Percentiles rank a stretch among this genome's conserved stretches.
phyloP scores from a whole-genome alignment of 1,139 yeast species.

The Nematodospora anomalae region DNA sequence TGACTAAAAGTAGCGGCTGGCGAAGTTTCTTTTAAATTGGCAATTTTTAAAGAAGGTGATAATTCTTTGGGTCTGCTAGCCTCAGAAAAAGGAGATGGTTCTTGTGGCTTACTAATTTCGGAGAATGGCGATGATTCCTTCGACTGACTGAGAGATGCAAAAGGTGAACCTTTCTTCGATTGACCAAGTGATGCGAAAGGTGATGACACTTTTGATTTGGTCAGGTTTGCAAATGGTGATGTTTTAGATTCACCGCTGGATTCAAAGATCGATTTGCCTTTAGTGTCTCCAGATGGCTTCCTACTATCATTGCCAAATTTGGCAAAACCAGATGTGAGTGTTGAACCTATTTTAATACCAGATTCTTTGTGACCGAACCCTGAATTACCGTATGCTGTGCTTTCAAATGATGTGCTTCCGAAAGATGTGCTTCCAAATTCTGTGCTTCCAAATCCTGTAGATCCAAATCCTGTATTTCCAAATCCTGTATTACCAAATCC shows the following conservation, averaged over 20 bases:
- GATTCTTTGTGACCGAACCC: conserved; percentile 4
- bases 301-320: conserved; percentile 8
- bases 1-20: conserved; percentile 2
- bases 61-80: conserved; percentile 1
- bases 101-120: neutral
- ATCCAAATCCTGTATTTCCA: conserved; percentile 13
- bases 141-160: conserved; percentile 1
- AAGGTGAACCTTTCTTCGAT: conserved; percentile 6
- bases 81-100: conserved; percentile 5
- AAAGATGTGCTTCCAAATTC: conserved; percentile 13
- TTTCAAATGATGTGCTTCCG: no score
- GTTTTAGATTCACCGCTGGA: conserved; percentile 2
- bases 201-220: conserved; percentile 2
- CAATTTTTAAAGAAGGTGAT: conserved; percentile 3
- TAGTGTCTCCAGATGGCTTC: conserved; percentile 1
- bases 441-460: conserved; percentile 10
- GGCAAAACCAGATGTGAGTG: conserved; percentile 13
- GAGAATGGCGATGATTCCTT: conserved; percentile 3
- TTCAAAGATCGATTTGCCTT: conserved; percentile 6
- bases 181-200: conserved; percentile 1
- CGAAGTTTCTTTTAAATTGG: conserved; percentile 2
- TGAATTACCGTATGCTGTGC: conserved; percentile 12
- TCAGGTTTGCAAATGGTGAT: conserved; percentile 6
- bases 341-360: neutral
- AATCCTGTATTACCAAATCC: conserved; percentile 16